phyloP scores from a whole-genome alignment of 768 basidiomycete species.

The Phanerochaete carnosa region DNA sequence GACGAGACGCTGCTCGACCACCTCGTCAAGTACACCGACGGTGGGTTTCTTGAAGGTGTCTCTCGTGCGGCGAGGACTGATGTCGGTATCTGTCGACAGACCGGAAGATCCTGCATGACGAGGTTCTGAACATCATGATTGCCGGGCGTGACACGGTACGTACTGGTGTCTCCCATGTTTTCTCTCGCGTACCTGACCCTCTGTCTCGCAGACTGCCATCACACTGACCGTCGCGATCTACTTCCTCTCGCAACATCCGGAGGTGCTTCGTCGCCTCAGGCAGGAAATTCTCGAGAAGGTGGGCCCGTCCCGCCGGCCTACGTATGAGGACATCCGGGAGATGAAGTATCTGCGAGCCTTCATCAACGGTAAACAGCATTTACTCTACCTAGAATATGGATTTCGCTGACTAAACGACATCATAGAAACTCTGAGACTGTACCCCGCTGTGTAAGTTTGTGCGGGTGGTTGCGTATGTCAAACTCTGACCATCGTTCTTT shows the following conservation, averaged over 20 bases:
- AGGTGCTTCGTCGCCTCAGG: slow-evolving; percentile 27
- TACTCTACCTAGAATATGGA: neutral
- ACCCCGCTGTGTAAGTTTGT: slow-evolving; percentile 26
- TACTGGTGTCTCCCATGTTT: neutral
- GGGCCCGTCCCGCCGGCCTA: slow-evolving; percentile 25
- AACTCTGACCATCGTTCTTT: neutral
- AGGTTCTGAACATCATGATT: slow-evolving; percentile 32
- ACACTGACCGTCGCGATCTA: slow-evolving; percentile 32
- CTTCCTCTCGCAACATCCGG: slow-evolving; percentile 29
- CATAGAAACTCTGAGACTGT: slow-evolving; percentile 42
- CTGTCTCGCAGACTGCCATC: slow-evolving; percentile 24
- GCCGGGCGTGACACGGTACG: slow-evolving; percentile 33
- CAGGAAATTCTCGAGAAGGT: slow-evolving; percentile 31
- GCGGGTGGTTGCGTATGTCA: neutral
- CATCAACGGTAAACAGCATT: slow-evolving; percentile 32
- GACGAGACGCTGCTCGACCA: slow-evolving; percentile 41
- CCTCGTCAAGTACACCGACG: slow-evolving; percentile 35
- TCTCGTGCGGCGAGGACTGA: neutral
- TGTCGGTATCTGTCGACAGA: slow-evolving; percentile 15
- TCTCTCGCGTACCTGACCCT: neutral
- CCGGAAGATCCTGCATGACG: slow-evolving; percentile 28
- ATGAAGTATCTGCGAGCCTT: slow-evolving; percentile 35
- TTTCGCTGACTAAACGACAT: neutral
- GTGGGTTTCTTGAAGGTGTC: slow-evolving; percentile 18
- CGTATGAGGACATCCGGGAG: slow-evolving; percentile 29